Evolutionary conservation across 148 eudicot species (phyloP).

Genomic region (Chenopodium quinoa): DNA sequence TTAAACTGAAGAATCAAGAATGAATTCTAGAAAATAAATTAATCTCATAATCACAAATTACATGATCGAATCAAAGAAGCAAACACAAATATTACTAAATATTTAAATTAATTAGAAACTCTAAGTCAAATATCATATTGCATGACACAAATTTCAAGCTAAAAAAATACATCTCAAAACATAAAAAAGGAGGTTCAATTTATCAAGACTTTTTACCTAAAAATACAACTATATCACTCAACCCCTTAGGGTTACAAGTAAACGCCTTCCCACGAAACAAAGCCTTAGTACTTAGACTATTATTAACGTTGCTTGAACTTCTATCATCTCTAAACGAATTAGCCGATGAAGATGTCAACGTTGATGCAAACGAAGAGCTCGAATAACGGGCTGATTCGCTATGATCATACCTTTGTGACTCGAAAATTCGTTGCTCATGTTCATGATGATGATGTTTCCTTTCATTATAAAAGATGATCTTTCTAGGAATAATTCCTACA

Average conservation of each 20-base stretch:
- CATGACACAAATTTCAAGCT: background rate
- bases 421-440: background rate
- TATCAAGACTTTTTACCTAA: constrained; percentile 19
- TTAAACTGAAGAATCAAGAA: too few species aligned
- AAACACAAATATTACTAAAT: background rate
- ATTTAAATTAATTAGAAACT: too few species aligned
- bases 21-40: too few species aligned
- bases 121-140: too few species aligned
- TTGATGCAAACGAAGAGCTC: constrained; percentile 25
- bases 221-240: constrained; percentile 17
- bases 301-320: constrained; percentile 9
- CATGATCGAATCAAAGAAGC: background rate
- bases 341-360: constrained; percentile 12
- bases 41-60: background rate
- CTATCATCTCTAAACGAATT: constrained; percentile 16
- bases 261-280: constrained; percentile 22
- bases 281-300: constrained; percentile 1
- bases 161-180: background rate
- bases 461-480: background rate
- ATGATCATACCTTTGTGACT: constrained; percentile 10
- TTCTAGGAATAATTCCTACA: background rate
- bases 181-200: background rate
- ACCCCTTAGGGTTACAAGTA: constrained; percentile 26
- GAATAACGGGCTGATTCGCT: constrained; percentile 24
- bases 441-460: background rate